Evolutionary conservation across 306 rosid genomes (phyloP).

Genomic region (Dicorynia guianensis): DNA sequence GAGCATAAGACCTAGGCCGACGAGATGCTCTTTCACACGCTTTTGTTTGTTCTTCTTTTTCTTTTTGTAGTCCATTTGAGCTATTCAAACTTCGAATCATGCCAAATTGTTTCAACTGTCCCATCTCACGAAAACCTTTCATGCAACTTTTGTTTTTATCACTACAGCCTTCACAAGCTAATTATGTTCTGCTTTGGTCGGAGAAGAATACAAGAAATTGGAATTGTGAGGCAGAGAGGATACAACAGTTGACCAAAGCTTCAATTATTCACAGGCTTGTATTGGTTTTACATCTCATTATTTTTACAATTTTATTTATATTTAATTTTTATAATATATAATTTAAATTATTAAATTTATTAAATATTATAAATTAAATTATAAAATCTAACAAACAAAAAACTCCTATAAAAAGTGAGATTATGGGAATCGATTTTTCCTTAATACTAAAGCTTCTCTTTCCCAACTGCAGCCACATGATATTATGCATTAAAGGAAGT

Average conservation of each 20-base stretch:
- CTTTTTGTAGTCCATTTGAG: slow-evolving; percentile 1
- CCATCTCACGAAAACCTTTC: slow-evolving; percentile 30
- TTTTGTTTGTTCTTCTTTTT: slow-evolving; percentile 4
- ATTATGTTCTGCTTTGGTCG: slow-evolving; percentile 31
- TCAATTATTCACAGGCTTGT: slow-evolving; percentile 34
- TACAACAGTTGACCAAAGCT: slow-evolving; percentile 29
- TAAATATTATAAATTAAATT: no score
- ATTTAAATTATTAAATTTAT: no score
- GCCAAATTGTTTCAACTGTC: slow-evolving; percentile 37
- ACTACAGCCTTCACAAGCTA: slow-evolving; percentile 31
- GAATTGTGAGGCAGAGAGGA: slow-evolving; percentile 27
- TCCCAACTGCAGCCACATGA: slow-evolving; percentile 67
- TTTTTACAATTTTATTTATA: no score
- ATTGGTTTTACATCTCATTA: no score
- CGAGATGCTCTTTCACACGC: slow-evolving; percentile 8
- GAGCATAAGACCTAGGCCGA: not conserved
- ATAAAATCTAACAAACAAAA: no score
- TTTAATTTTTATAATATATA: no score
- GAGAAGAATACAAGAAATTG: slow-evolving; percentile 9
- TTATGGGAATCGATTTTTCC: no score
- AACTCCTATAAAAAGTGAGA: no score
- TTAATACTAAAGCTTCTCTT: slow-evolving; percentile 38
- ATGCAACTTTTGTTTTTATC: slow-evolving; percentile 40
- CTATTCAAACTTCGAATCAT: slow-evolving; percentile 8
- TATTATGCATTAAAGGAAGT: slow-evolving; percentile 41